Evolutionary conservation across 2,329 filamentous ascomycete genomes (phyloP).

Genomic region (Metarhizium album): DNA sequence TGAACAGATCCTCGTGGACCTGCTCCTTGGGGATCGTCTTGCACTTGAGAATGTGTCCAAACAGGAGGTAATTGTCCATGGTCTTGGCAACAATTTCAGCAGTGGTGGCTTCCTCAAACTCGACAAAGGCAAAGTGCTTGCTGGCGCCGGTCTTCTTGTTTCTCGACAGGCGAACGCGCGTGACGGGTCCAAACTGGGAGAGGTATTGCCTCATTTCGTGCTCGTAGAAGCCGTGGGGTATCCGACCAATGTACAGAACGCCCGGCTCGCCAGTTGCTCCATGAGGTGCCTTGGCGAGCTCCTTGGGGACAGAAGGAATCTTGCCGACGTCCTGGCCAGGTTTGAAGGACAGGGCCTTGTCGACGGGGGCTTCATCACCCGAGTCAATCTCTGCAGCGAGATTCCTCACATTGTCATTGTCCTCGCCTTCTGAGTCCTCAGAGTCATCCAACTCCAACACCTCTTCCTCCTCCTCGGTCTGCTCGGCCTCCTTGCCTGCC

Average conservation of each 20-base stretch:
- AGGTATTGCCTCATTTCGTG: slow-evolving; percentile 92
- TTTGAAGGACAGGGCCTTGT: slow-evolving; percentile 28
- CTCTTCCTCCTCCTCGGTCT: slow-evolving; percentile 18
- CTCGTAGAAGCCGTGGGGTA: slow-evolving; percentile 94
- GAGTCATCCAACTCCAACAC: slow-evolving; percentile 20
- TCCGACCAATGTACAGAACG: slow-evolving; percentile 80
- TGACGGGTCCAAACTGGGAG: slow-evolving; percentile 80
- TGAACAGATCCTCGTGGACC: slow-evolving; percentile 73
- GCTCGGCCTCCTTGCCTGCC: slow-evolving; percentile 15
- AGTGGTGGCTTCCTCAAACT: slow-evolving; percentile 68
- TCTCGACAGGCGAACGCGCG: slow-evolving; percentile 68
- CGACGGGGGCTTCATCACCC: slow-evolving; percentile 30
- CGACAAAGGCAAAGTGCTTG: slow-evolving; percentile 91
- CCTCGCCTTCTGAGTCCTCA: slow-evolving; percentile 27
- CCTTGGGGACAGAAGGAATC: slow-evolving; percentile 37
- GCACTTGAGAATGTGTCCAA: slow-evolving; percentile 87
- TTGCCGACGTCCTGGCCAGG: slow-evolving; percentile 40
- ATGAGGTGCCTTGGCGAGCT: slow-evolving; percentile 32
- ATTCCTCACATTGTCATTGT: slow-evolving; percentile 30
- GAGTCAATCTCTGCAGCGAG: slow-evolving; percentile 35
- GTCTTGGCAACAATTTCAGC: slow-evolving; percentile 88
- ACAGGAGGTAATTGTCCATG: slow-evolving; percentile 96
- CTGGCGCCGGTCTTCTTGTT: slow-evolving; percentile 85
- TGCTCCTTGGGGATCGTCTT: slow-evolving; percentile 66
- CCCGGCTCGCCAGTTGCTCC: slow-evolving; percentile 49